Percentiles rank a stretch among this genome's conserved stretches.
These are phyloP conservation scores for Russula griseocarnosa DNA, from an alignment of 768 basidiomycete species.

Conservation along the genomic window DNA sequence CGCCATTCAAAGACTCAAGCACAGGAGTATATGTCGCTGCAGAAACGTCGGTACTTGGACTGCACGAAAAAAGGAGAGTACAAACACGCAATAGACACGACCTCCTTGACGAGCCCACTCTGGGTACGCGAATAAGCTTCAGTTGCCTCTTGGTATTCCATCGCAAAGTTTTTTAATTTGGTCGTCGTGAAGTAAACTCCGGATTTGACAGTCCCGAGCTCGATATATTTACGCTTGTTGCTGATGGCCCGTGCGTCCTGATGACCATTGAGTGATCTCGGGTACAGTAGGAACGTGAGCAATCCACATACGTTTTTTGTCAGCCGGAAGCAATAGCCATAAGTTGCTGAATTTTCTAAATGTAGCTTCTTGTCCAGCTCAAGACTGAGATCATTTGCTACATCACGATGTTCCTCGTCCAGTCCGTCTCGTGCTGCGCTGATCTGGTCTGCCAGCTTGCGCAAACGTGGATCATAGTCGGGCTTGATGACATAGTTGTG, in stretches of 20 bases:
- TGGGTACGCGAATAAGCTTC: slow-evolving; percentile 73
- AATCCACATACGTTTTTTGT: slow-evolving; percentile 72
- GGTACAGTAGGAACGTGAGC: background rate
- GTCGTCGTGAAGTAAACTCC: slow-evolving; percentile 88
- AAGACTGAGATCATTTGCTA: slow-evolving; percentile 65
- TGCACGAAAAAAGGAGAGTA: background rate
- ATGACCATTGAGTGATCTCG: background rate
- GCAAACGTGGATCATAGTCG: slow-evolving; percentile 77
- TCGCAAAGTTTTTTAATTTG: slow-evolving; percentile 63
- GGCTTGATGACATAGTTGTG: slow-evolving; percentile 92
- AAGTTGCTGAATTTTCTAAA: slow-evolving; percentile 82
- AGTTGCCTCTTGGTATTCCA: slow-evolving; percentile 64
- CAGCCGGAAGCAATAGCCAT: slow-evolving; percentile 90
- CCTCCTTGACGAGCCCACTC: slow-evolving; percentile 80
- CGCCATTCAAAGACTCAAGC: slow-evolving; percentile 74
- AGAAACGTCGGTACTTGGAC: background rate
- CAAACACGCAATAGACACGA: slow-evolving; percentile 85
- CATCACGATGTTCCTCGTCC: slow-evolving; percentile 72
- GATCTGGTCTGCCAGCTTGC: slow-evolving; percentile 65
- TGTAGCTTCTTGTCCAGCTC: slow-evolving; percentile 95
- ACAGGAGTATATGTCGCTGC: slow-evolving; percentile 91
- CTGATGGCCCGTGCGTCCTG: slow-evolving; percentile 78
- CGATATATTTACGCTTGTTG: slow-evolving; percentile 65
- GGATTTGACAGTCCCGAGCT: slow-evolving; percentile 78
- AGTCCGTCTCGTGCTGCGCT: slow-evolving; percentile 68